Percentiles rank a stretch among this genome's conserved stretches.
phyloP scores from a whole-genome alignment of 768 basidiomycete species.

The Cyclocybe aegerita region DNA sequence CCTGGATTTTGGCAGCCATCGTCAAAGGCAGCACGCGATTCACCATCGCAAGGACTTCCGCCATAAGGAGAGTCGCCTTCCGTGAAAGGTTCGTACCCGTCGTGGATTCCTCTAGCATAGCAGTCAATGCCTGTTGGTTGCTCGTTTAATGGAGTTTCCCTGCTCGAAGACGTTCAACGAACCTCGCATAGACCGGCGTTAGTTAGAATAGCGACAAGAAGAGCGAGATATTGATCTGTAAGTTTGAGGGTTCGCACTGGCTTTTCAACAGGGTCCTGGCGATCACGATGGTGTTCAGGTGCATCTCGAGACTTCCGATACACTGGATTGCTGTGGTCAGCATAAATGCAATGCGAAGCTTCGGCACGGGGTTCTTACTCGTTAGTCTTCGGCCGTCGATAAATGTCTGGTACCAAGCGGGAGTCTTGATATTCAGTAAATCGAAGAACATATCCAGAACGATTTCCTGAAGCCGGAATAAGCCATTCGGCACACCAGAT shows the following conservation, averaged over 20 bases:
- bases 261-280: slow-evolving; percentile 43
- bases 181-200: slow-evolving; percentile 91
- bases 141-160: background rate
- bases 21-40: slow-evolving; percentile 83
- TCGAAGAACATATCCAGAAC: slow-evolving; percentile 95
- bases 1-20: slow-evolving; percentile 85
- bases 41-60: slow-evolving; percentile 85
- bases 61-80: slow-evolving; percentile 89
- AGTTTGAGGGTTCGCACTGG: slow-evolving; percentile 64
- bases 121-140: slow-evolving; percentile 67
- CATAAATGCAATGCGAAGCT: background rate
- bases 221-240: slow-evolving; percentile 89
- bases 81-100: slow-evolving; percentile 73
- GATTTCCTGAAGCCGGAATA: slow-evolving; percentile 63
- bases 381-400: slow-evolving; percentile 87
- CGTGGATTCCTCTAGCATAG: slow-evolving; percentile 80
- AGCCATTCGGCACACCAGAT: background rate
- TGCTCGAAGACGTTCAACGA: slow-evolving; percentile 19
- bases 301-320: slow-evolving; percentile 56
- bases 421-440: slow-evolving; percentile 85
- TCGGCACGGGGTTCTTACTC: slow-evolving; percentile 40
- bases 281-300: slow-evolving; percentile 29
- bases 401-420: slow-evolving; percentile 92
- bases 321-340: slow-evolving; percentile 41
- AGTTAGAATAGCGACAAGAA: slow-evolving; percentile 80